A percentile compares a stretch with the other conserved stretches of the same genome.
Conservation (phyloP, 2,329 filamentous ascomycete species). For the Trichoderma pleuroti region DNA sequence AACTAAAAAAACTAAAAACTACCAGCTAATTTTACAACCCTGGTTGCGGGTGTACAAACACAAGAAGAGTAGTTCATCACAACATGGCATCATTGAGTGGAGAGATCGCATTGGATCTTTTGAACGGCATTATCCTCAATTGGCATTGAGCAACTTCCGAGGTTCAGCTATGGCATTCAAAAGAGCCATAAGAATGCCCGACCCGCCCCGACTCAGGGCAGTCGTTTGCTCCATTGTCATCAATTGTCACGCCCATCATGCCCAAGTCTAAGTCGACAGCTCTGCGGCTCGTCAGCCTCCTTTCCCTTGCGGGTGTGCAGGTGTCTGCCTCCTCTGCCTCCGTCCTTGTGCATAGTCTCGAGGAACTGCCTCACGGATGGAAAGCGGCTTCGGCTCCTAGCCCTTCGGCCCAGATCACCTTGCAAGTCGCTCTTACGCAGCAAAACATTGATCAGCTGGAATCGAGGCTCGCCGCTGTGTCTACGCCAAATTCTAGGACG, state of each 20-base stretch:
- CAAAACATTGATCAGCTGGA: constrained; percentile 15
- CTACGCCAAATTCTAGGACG: neutral
- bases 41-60: neutral
- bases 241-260: neutral
- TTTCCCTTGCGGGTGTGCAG: neutral
- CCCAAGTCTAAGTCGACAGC: neutral
- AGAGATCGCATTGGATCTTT: neutral
- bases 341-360: neutral
- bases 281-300: neutral
- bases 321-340: neutral
- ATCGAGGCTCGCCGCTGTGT: constrained; percentile 5
- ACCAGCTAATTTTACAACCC: too few relatives aligned
- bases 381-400: neutral
- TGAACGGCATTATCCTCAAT: neutral
- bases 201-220: neutral
- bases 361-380: constrained; percentile 3
- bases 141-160: neutral
- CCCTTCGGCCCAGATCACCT: neutral
- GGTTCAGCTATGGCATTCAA: neutral
- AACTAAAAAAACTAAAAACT: too few relatives aligned
- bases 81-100: neutral
- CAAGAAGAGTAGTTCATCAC: neutral
- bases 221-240: neutral
- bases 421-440: constrained; percentile 8
- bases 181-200: too few relatives aligned